Base-by-base conservation (phyloP, 768 basidiomycete species). In the Pleurotus tuoliensis region DNA sequence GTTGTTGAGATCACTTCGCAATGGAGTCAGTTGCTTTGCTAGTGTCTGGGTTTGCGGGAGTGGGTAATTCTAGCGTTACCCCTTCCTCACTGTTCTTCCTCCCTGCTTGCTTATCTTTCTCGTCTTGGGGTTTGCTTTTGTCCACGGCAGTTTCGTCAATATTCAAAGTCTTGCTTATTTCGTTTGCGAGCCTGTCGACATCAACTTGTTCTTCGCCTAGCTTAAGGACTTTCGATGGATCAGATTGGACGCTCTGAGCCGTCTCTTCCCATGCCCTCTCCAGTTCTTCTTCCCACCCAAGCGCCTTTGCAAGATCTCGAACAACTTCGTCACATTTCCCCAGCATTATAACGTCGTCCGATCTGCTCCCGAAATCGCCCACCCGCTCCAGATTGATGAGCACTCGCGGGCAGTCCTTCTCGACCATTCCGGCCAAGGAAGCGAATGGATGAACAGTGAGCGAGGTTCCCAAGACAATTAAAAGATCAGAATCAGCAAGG, bases 391-490 rank as follows among this genome's bases (percentile, higher is more conserved):
- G 76, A 67, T 97, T 97, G 70, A 98, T 86, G 27, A 98, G 79
- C n/a, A 96, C 78, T 1, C 95, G 87, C 2, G 90, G 92, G 62
- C 87, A 92, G 7, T 62, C 61, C 1, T 71, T 58, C 3, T 76
- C 74, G 0, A 88, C 84, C 56, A 80, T 68, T 43, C 73, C 70
- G 8, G 88, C 80, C 20, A 98, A 82, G 1, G 83, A 82, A 4
- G 94, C 93, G 67, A 98, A 97, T 1, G 92, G 93, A 52, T 88
- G 84, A 9, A 94, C 91, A 0, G 83, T 86, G 47, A 96, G 78
- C 1, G 93, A 95, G 0, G 95, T 98, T 24, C 95, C 94, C 62
- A 97, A 86, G 45, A 97, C 82, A 62, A 98, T 86, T 39, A 97
- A 81, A 18, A 98, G 79, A 69, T 98, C 94, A 6, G 91, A 92